A percentile compares a stretch with the other conserved stretches of the same genome.
Conservation (phyloP, 306 rosid genomes). For the Inga oerstediana region DNA sequence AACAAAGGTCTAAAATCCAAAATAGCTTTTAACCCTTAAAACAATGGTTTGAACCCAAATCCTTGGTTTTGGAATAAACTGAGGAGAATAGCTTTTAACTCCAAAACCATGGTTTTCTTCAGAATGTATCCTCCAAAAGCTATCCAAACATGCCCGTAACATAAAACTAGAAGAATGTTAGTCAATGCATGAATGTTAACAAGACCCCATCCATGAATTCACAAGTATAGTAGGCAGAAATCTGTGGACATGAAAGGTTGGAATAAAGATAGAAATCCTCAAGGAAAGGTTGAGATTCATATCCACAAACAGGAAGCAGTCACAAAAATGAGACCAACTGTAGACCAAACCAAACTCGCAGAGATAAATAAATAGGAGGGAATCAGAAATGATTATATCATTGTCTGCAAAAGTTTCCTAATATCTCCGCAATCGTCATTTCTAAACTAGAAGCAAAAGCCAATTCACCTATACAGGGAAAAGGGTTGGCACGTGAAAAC, state of each 20-base stretch:
- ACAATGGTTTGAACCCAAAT: neutral
- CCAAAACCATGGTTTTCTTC: too few relatives aligned
- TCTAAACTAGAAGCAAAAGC: neutral
- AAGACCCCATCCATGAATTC: neutral
- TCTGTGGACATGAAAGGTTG: neutral
- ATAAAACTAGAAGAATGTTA: too few relatives aligned
- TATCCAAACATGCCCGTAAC: too few relatives aligned
- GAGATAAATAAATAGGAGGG: neutral
- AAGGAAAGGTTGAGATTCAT: neutral
- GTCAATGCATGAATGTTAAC: too few relatives aligned
- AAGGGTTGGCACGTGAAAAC: neutral
- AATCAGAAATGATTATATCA: neutral
- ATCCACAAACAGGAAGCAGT: neutral
- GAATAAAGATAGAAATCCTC: too few relatives aligned
- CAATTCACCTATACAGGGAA: neutral
- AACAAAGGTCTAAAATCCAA: too few relatives aligned
- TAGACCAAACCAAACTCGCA: too few relatives aligned
- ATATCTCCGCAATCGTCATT: neutral
- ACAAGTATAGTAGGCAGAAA: neutral
- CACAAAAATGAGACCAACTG: neutral
- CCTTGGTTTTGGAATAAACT: too few relatives aligned
- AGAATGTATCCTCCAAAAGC: too few relatives aligned
- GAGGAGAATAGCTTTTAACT: too few relatives aligned
- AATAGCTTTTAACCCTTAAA: conserved; percentile 10
- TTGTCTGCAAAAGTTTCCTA: neutral